Evolutionary conservation across 768 basidiomycete species (phyloP), one percentile per base, ranked within the genome.

Genomic region (Clavaria fumosa): DNA sequence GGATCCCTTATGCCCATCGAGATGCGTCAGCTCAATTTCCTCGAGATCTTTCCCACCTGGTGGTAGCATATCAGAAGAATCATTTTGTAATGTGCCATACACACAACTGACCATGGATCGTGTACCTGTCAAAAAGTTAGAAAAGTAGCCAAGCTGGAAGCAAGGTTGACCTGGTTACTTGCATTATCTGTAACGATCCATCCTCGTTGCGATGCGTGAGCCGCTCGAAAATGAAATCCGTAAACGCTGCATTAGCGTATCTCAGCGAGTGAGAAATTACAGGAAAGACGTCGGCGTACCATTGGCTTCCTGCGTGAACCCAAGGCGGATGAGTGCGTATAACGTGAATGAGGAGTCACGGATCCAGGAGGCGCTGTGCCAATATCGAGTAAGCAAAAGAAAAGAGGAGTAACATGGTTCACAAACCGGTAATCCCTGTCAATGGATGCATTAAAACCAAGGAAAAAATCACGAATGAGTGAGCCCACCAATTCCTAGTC

Each of bases 271-370:
- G 31, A 17, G 43, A 1, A 7, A 5, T 19, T 24, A 9, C 12
- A 36, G 4, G 23, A 31, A 19, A 23, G 30, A 14, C 28, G 27
- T 9, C 7, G 7, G 54, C 64, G n/a, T 39, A 85, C 85, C 70
- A 45, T 85, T 79, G 0, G 88, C 88, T 52, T 99, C 93, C 14
- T 82, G 70, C 0, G 90, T 96, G 58, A 91, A 96, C 0, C 93
- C 95, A 1, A 97, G 69, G 26, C 95, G 70, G 40, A 97, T 78
- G 26, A 96, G 67, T 0, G 91, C 93, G 50, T 97, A 99, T 4
- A 97, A 69, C 1, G 88, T 89, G 64, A 99, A 99, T 0, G 83
- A 85, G 0, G 89, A 79, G 51, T 99, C 93, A n/a, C 93, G 77
- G 50, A 96, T 86, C 83, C 84, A 88, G 1, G 80, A 83, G 3